A percentile compares a stretch with the other conserved stretches of the same genome.
These are phyloP conservation scores for Comarum palustre DNA, from an alignment of 306 rosid species.

Conservation along the genomic window DNA sequence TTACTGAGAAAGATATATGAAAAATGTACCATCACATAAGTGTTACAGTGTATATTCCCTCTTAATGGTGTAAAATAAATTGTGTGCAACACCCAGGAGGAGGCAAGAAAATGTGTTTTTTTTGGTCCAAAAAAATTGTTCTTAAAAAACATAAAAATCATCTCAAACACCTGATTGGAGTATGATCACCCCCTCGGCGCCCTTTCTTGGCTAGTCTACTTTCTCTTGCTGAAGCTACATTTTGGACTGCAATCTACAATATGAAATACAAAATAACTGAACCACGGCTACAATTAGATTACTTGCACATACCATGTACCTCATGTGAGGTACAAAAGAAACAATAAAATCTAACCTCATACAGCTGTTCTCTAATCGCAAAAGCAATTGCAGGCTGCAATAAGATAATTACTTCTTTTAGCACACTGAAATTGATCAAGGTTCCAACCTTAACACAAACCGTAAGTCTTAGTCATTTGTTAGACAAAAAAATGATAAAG, in stretches of 20 bases:
- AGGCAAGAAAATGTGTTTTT: neutral
- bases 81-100: neutral
- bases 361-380: conserved; percentile 84
- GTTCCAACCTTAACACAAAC: neutral
- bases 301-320: neutral
- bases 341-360: conserved; percentile 50
- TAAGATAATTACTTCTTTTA: conserved; percentile 7
- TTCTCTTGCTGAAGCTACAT: conserved; percentile 85
- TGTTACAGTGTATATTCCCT: neutral
- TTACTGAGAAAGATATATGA: conserved; percentile 44
- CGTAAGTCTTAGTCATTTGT: neutral
- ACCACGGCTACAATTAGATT: neutral
- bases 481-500: neutral
- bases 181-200: conserved; percentile 64
- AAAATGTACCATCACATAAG: neutral
- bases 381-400: conserved; percentile 90
- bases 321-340: conserved; percentile 5
- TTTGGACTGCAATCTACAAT: conserved; percentile 75
- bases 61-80: neutral
- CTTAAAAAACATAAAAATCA: neutral
- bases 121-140: neutral
- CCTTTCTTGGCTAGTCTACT: conserved; percentile 90
- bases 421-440: conserved; percentile 17
- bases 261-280: conserved; percentile 16
- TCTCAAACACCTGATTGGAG: conserved; percentile 57